Evolutionary conservation across 2,329 filamentous ascomycete genomes (phyloP).

Genomic region (Ascochyta rabiei): DNA sequence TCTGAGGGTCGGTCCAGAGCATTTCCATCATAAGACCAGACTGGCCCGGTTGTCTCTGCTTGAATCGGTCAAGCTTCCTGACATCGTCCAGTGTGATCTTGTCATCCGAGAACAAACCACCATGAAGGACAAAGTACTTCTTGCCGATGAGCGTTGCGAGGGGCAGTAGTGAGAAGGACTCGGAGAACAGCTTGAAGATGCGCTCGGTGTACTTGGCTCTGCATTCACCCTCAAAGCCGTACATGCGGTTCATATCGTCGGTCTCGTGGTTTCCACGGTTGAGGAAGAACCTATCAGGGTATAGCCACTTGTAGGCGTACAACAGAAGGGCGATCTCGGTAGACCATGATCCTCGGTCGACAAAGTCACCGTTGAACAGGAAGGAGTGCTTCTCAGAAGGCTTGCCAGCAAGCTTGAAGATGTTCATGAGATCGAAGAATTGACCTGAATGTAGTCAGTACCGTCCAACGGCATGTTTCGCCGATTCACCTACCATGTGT

Average conservation of each 20-base stretch:
- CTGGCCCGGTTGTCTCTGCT: constrained; percentile 91
- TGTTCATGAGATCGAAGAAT: constrained; percentile 96
- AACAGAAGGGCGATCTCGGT: constrained; percentile 93
- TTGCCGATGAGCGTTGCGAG: constrained; percentile 89
- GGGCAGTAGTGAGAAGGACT: constrained; percentile 93
- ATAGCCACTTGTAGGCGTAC: constrained; percentile 96
- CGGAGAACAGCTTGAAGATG: constrained; percentile 95
- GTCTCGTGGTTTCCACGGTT: constrained; percentile 99
- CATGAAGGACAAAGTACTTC: constrained; percentile 91
- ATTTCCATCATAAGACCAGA: constrained; percentile 99
- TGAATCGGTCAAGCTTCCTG: constrained; percentile 87
- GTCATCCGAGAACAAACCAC: constrained; percentile 95
- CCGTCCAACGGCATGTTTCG: background rate
- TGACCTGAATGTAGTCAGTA: constrained; percentile 66
- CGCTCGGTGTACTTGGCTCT: constrained; percentile 97
- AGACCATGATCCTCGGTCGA: constrained; percentile 97
- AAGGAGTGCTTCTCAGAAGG: constrained; percentile 89
- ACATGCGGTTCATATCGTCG: constrained; percentile 98
- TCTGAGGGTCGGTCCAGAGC: constrained; percentile 98
- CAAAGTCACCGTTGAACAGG: constrained; percentile 98
- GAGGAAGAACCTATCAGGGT: constrained; percentile 86
- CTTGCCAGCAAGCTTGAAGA: constrained; percentile 88
- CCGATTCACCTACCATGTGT: constrained; percentile 75
- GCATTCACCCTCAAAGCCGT: constrained; percentile 98
- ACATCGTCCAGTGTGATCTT: constrained; percentile 92